Evolutionary conservation across 441 rosid genomes (phyloP).

Genomic region (Eutrema salsugineum): DNA sequence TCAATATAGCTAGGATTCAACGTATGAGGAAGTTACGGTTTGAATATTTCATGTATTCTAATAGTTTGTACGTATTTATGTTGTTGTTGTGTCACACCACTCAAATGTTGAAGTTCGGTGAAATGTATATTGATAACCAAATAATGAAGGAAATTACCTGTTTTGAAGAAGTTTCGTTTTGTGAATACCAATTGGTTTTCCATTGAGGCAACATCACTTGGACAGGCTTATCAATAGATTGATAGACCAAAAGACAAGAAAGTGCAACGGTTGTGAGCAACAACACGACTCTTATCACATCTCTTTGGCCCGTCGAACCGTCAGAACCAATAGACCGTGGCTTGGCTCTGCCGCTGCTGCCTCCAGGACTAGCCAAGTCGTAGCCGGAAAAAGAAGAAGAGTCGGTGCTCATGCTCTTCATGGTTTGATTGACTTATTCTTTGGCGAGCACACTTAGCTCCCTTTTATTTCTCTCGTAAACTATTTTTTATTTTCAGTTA

Average conservation of each 20-base stretch:
- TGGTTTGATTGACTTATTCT: not conserved
- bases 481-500: not conserved
- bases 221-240: constrained; percentile 5
- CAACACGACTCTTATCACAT: not conserved
- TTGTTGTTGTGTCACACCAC: too few species aligned
- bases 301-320: not conserved
- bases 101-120: too few species aligned
- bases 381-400: not conserved
- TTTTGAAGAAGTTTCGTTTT: not conserved
- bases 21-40: too few species aligned
- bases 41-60: too few species aligned
- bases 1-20: not conserved
- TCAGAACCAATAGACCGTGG: not conserved
- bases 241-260: constrained; percentile 4
- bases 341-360: not conserved
- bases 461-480: not conserved
- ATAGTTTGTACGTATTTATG: too few species aligned
- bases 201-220: constrained; percentile 15
- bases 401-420: not conserved
- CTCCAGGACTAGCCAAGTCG: not conserved
- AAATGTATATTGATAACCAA: too few species aligned
- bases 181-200: not conserved
- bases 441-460: not conserved
- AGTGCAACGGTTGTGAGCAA: not conserved
- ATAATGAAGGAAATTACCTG: not conserved